phyloP scores from a whole-genome alignment of 495 filamentous ascomycete genomes.

The Aspergillus nidulans region DNA sequence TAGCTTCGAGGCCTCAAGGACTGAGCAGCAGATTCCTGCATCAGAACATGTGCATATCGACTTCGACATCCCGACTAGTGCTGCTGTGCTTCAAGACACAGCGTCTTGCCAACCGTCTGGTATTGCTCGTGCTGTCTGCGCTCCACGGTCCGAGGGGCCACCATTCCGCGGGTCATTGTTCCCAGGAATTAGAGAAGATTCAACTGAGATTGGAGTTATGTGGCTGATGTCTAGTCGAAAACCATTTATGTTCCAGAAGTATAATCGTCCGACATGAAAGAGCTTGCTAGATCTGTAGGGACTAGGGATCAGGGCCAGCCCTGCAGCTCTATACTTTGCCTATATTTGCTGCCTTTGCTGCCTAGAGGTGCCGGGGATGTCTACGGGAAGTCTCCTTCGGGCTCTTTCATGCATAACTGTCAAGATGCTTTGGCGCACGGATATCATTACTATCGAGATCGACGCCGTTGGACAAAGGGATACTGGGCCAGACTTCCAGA shows the following conservation, averaged over 20 bases:
- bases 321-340: conserved; percentile 10
- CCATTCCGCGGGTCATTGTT: neutral
- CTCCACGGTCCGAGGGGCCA: no score
- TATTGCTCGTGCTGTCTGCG: conserved; percentile 3
- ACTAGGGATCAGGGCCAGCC: neutral
- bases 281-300: conserved; percentile 8
- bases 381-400: neutral
- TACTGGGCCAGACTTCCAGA: neutral
- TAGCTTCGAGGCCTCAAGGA: neutral
- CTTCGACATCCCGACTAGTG: conserved; percentile 4
- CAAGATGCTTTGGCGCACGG: conserved; percentile 19
- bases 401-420: conserved; percentile 14
- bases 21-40: neutral
- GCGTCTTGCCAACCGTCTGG: neutral
- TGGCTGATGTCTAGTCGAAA: neutral
- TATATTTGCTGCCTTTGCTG: neutral
- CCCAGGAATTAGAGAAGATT: neutral
- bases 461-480: conserved; percentile 5
- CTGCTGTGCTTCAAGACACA: conserved; percentile 6
- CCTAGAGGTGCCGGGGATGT: neutral
- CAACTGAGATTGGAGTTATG: neutral
- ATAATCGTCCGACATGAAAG: neutral
- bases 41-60: neutral
- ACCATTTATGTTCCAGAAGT: neutral
- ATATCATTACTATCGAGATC: conserved; percentile 14